A percentile compares a stretch with the other conserved stretches of the same genome.
Conservation (phyloP, 1,139 yeast genomes). For the Pichia sp. region DNA sequence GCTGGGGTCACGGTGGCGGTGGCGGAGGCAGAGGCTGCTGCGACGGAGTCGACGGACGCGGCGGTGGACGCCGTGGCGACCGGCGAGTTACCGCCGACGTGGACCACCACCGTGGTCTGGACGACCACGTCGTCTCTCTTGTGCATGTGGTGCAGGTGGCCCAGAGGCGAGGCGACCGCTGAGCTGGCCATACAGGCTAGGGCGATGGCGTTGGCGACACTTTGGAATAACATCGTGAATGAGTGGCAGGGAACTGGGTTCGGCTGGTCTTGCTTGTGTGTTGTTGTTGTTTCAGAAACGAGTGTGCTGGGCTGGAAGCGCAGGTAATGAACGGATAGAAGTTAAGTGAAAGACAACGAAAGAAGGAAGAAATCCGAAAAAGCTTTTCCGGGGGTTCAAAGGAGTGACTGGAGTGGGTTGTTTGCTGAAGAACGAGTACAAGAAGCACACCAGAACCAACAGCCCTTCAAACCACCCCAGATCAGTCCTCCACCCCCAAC, state of each 20-base stretch:
- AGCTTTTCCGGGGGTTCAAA: not conserved
- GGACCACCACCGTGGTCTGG: slow-evolving; percentile 37
- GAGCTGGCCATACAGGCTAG: slow-evolving; percentile 32
- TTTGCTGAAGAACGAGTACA: not conserved
- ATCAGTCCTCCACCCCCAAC: too few relatives aligned
- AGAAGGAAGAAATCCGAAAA: not conserved
- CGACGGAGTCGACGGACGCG: slow-evolving; percentile 28
- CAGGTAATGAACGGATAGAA: not conserved
- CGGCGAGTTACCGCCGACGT: slow-evolving; percentile 33
- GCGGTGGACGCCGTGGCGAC: slow-evolving; percentile 15
- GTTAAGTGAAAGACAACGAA: not conserved
- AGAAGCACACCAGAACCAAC: not conserved
- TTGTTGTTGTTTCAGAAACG: too few relatives aligned
- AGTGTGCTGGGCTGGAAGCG: not conserved
- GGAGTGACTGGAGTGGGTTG: slow-evolving; percentile 10
- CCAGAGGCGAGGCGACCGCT: slow-evolving; percentile 37
- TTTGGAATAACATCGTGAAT: slow-evolving; percentile 27
- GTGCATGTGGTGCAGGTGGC: slow-evolving; percentile 39
- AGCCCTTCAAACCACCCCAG: too few relatives aligned
- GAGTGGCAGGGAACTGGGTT: not conserved
- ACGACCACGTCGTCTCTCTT: slow-evolving; percentile 44
- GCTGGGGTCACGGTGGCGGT: slow-evolving; percentile 18
- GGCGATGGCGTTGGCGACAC: slow-evolving; percentile 29
- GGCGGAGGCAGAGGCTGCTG: slow-evolving; percentile 23
- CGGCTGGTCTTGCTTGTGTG: too few relatives aligned